Conservation (phyloP, 2,329 filamentous ascomycete genomes). For the Paraphaeosphaeria sporulosa region DNA sequence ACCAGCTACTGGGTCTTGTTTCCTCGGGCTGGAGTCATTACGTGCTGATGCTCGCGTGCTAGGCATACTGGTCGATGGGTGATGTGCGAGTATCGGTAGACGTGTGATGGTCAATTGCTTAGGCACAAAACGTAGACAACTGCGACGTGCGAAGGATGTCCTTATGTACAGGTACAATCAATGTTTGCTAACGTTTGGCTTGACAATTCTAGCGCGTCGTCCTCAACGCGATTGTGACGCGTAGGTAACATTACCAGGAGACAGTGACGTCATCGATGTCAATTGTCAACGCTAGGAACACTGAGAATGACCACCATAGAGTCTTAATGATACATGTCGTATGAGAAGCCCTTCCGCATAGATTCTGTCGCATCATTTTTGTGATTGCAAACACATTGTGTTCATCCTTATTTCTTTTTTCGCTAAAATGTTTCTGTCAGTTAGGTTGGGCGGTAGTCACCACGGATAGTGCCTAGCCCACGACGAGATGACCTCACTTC, state of each 20-base stretch:
- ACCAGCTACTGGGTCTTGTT: conserved; percentile 43
- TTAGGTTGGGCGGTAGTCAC: no score
- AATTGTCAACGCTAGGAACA: not conserved
- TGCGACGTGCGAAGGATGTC: not conserved
- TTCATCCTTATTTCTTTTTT: not conserved
- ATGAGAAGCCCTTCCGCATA: not conserved
- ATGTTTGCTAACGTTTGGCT: not conserved
- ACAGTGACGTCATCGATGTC: conserved; percentile 16
- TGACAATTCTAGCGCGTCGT: conserved; percentile 6
- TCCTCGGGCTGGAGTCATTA: conserved; percentile 31
- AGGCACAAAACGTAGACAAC: not conserved
- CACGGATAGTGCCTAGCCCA: no score
- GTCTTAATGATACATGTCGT: not conserved
- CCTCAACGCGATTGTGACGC: conserved; percentile 10
- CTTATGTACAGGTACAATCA: not conserved
- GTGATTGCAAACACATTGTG: not conserved
- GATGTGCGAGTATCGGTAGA: not conserved
- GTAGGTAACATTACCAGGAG: not conserved
- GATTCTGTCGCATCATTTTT: not conserved
- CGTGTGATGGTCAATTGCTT: not conserved
- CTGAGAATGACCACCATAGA: not conserved
- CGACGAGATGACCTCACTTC: not conserved
- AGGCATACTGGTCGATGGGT: conserved; percentile 26
- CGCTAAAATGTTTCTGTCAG: not conserved
- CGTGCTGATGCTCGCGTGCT: conserved; percentile 39